Evolutionary conservation across 768 basidiomycete genomes (phyloP).

Genomic region (Scleroderma bovista): DNA sequence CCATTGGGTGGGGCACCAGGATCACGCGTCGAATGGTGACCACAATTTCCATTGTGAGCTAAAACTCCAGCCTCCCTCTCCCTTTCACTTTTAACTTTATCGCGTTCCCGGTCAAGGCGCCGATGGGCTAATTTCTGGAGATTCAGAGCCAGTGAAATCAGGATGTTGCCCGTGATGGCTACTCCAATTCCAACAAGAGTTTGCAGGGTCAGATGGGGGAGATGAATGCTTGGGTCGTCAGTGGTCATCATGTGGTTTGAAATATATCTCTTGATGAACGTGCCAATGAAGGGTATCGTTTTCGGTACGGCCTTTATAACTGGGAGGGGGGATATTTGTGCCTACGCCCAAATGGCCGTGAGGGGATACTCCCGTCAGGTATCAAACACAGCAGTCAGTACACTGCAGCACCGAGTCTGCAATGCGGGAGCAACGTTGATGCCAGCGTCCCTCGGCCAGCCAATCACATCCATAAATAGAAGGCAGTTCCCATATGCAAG

Average conservation of each 20-base stretch:
- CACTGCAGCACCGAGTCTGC: too few species aligned
- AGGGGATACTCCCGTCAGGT: neutral
- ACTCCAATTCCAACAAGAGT: slow-evolving; percentile 76
- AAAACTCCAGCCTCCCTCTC: slow-evolving; percentile 11
- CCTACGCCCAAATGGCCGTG: neutral
- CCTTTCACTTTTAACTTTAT: slow-evolving; percentile 12
- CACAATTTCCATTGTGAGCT: neutral
- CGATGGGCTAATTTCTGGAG: slow-evolving; percentile 89
- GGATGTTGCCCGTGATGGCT: slow-evolving; percentile 77
- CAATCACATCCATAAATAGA: slow-evolving; percentile 1
- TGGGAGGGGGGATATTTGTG: too few species aligned
- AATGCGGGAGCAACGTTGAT: neutral
- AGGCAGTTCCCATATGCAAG: slow-evolving; percentile 16
- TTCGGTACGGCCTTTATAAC: too few species aligned
- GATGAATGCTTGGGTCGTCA: slow-evolving; percentile 30
- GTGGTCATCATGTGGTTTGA: slow-evolving; percentile 2
- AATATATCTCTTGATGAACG: neutral
- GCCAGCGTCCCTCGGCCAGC: neutral
- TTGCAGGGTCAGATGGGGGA: slow-evolving; percentile 50
- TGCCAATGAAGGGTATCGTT: neutral
- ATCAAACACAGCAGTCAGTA: neutral
- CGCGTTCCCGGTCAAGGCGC: slow-evolving; percentile 45
- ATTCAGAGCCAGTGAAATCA: slow-evolving; percentile 89
- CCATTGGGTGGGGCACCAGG: slow-evolving; percentile 1
- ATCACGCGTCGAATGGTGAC: neutral